Evolutionary conservation across 495 filamentous ascomycete genomes (phyloP).

Genomic region (Penicillium waksmanii): DNA sequence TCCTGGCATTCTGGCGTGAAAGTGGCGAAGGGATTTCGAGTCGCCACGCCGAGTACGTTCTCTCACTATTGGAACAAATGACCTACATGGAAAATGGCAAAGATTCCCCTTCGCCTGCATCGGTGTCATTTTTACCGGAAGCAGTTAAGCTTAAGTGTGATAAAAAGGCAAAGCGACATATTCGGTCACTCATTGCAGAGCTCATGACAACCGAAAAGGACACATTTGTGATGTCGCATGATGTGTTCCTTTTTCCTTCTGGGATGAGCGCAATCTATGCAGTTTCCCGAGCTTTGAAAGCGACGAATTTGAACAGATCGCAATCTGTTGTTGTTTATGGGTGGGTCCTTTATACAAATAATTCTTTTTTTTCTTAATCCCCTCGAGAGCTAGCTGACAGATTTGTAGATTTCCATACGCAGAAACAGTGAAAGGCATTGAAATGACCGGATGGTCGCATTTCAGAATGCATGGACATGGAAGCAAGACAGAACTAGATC

Average conservation of each 20-base stretch:
- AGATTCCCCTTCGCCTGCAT: background rate
- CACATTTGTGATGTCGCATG: slow-evolving; percentile 9
- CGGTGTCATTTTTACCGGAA: too few relatives aligned
- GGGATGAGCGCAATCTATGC: slow-evolving; percentile 49
- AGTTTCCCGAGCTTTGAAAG: slow-evolving; percentile 22
- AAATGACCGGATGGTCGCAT: slow-evolving; percentile 37
- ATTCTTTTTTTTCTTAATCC: too few relatives aligned
- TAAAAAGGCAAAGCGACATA: background rate
- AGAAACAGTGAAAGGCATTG: slow-evolving; percentile 32
- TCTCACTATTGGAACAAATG: background rate
- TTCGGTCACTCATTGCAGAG: background rate
- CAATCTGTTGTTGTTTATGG: slow-evolving; percentile 10
- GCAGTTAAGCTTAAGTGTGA: background rate
- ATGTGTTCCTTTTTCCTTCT: slow-evolving; percentile 48
- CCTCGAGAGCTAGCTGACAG: slow-evolving; percentile 20
- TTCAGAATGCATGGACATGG: slow-evolving; percentile 34
- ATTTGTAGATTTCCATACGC: slow-evolving; percentile 22
- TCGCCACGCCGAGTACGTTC: slow-evolving; percentile 2
- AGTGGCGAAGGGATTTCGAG: slow-evolving; percentile 4
- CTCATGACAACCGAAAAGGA: background rate
- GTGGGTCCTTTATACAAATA: too few relatives aligned
- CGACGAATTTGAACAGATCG: slow-evolving; percentile 6
- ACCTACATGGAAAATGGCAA: too few relatives aligned
- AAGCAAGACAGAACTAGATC: slow-evolving; percentile 32
- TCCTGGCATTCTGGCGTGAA: background rate